Conservation (phyloP, 164 flowering plant species). For the Euptelea pleiosperma region DNA sequence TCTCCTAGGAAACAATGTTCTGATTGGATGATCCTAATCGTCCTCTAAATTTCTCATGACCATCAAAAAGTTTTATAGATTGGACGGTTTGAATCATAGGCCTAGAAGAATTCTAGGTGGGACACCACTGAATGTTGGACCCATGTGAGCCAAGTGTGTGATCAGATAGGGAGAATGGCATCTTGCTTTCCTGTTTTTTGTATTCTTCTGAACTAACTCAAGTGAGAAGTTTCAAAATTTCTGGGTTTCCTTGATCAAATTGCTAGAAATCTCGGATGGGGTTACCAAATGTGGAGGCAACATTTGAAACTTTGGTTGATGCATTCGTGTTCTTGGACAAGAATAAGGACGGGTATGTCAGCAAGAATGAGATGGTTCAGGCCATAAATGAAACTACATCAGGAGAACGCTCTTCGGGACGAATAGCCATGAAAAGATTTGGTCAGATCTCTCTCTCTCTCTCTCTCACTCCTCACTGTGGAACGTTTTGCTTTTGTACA, state of each 20-base stretch:
- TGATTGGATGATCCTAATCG: no score
- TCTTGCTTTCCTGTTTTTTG: not conserved
- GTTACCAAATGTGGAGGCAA: constrained; percentile 70
- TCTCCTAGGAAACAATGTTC: no score
- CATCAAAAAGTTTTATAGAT: no score
- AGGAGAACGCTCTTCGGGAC: constrained; percentile 84
- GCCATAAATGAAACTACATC: constrained; percentile 77
- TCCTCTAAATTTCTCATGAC: no score
- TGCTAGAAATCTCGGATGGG: constrained; percentile 66
- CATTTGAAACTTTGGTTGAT: constrained; percentile 88
- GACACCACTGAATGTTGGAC: no score
- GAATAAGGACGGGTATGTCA: constrained; percentile 93
- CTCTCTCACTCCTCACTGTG: constrained; percentile 14
- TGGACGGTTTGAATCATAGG: no score
- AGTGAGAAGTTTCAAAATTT: not conserved
- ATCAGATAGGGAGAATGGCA: no score
- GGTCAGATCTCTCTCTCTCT: constrained; percentile 51
- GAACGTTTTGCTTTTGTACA: no score
- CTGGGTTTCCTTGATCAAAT: constrained; percentile 40
- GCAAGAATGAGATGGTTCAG: constrained; percentile 86
- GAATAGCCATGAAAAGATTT: constrained; percentile 88
- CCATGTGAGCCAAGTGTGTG: no score
- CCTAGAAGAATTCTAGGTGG: no score
- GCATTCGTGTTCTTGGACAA: constrained; percentile 93
- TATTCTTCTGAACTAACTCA: no score